phyloP scores from a whole-genome alignment of 2,329 filamentous ascomycete species.

The Madurella mycetomatis region DNA sequence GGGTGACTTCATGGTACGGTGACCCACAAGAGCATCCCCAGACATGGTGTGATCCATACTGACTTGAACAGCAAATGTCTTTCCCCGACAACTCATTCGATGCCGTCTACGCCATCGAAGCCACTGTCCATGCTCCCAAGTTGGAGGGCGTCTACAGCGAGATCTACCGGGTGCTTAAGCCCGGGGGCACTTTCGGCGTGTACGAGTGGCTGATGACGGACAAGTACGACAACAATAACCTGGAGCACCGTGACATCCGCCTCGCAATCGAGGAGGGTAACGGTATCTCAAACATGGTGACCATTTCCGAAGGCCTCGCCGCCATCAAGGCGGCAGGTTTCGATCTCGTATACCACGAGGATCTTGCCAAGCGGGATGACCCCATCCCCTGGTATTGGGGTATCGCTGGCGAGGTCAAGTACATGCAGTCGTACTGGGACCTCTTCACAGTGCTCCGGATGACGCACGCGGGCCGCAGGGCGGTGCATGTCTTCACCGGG shows the following conservation, averaged over 20 bases:
- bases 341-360: constrained; percentile 75
- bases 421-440: constrained; percentile 76
- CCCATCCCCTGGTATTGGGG: constrained; percentile 91
- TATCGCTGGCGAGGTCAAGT: constrained; percentile 75
- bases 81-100: constrained; percentile 92
- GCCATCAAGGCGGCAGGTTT: constrained; percentile 89
- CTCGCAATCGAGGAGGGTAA: constrained; percentile 93
- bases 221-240: constrained; percentile 82
- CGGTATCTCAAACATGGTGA: constrained; percentile 97
- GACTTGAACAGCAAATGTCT: constrained; percentile 68
- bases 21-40: neutral
- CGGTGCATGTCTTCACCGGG: constrained; percentile 74
- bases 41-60: constrained; percentile 2
- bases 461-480: constrained; percentile 74
- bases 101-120: constrained; percentile 94
- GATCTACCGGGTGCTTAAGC: constrained; percentile 93
- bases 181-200: constrained; percentile 90
- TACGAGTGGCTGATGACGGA: constrained; percentile 99
- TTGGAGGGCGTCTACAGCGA: constrained; percentile 90
- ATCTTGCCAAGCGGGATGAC: constrained; percentile 74
- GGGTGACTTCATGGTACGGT: constrained; percentile 83
- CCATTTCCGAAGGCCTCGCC: constrained; percentile 69
- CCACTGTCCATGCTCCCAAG: constrained; percentile 88
- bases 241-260: constrained; percentile 82
- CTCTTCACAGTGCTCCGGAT: constrained; percentile 80